Base-by-base conservation (phyloP, 345 rosid genomes). In the Reutealis trisperma region DNA sequence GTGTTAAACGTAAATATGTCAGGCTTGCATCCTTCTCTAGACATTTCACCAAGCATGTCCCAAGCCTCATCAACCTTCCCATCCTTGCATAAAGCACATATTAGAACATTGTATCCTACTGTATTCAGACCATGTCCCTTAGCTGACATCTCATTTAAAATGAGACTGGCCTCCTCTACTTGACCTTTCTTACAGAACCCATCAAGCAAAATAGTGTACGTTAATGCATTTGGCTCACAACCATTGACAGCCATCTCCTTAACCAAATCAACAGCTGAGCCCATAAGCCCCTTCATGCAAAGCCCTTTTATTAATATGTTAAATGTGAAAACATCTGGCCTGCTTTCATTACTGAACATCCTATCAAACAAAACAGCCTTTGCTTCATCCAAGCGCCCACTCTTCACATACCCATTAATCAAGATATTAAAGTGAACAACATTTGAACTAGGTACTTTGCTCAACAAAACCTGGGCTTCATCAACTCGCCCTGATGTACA, bases 1-100 rank as follows among this genome's bases (percentile, higher is more conserved):
- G 95, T 82, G 80, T 93, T 94, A 76, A 93, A 93, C 27, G 97
- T 94, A 74, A 78, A 91, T 73, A 85, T 88, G 80, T 93, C 97
- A 19, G 92, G 95, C 79, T 90, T 90, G 77, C 91, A 91, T 70
- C 98, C 97, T 87, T 87, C 85, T 19, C 76, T 88, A 19, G 84
- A 76, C 98, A 94, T 93, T 85, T 91, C 91, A 63, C 72, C 63
- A 70, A 89, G 84, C 75, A 89, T 77, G 41, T 87, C 70, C 59
- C 80, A 41, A 57, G 97, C 98, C 82, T 88, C 90, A 2, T 74
- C 70, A 64, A 91, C 73, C 81, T 84, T 88, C 45, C 80, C 89
- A 61, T 76, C 80, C 75, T 88, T 91, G 83, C 94, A 90, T 19
- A 89, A 78, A 64, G 94, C 93, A 15, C 83, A 70, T 78, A 93